Conservation (phyloP, 441 rosid genomes). For the Populus hybrid region DNA sequence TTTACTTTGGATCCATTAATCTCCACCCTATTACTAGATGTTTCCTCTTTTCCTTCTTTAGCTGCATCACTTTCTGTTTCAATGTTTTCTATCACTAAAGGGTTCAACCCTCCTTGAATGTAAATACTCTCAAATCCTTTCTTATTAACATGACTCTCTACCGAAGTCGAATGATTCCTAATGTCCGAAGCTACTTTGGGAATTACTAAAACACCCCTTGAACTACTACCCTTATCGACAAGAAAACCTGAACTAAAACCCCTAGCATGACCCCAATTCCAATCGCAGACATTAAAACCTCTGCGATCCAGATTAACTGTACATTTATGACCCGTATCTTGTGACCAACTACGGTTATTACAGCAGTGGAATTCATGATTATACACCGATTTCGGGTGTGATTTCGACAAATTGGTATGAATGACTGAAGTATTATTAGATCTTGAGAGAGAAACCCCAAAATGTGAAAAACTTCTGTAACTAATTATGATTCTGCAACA, state of each 20-base stretch:
- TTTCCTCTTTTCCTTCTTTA: conserved; percentile 49
- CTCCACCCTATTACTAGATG: conserved; percentile 25
- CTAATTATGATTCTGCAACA: conserved; percentile 64
- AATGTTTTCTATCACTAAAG: conserved; percentile 49
- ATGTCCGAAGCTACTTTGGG: conserved; percentile 71
- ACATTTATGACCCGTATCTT: conserved; percentile 32
- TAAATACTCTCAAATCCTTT: conserved; percentile 71
- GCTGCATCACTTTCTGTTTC: conserved; percentile 30
- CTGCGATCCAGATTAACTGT: conserved; percentile 38
- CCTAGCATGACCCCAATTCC: conserved; percentile 45
- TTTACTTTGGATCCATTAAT: conserved; percentile 33
- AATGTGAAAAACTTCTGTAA: conserved; percentile 48
- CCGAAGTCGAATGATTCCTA: conserved; percentile 71
- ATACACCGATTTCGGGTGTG: conserved; percentile 32
- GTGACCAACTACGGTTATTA: conserved; percentile 20
- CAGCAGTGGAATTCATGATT: conserved; percentile 33
- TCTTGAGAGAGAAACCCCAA: conserved; percentile 45
- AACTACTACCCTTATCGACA: conserved; percentile 28
- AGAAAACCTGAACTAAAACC: conserved; percentile 22
- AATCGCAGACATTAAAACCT: conserved; percentile 57
- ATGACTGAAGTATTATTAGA: conserved; percentile 15
- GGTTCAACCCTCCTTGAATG: conserved; percentile 62
- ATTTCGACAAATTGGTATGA: conserved; percentile 53
- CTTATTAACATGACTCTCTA: conserved; percentile 55
- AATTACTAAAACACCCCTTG: conserved; percentile 69